Base-by-base conservation (phyloP, 805 yeast species). In the Candida sonorensis region DNA sequence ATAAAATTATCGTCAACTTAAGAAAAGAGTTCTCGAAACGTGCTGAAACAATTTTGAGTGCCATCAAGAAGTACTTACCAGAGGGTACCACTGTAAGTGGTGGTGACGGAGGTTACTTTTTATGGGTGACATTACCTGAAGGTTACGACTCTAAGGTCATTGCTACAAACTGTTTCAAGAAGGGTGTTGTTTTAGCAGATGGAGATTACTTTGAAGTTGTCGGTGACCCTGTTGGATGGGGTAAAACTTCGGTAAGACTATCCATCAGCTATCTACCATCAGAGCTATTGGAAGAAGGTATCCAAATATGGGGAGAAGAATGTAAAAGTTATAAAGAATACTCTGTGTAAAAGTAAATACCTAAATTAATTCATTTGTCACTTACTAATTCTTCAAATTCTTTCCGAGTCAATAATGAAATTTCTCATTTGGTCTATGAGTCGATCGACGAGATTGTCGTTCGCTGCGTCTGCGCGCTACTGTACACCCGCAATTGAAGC, bases 91-190 rank as follows among this genome's bases (percentile, higher is more conserved):
- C 36, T 12, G 59, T 72, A 3, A 55, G 50, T 12, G 84, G 85
- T 3, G 85, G 86, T 17, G 61, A 69, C n/a, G 95, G 95, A n/a
- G 95, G 95, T 0, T 85, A 83, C 55, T 85, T 85, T 47, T 45
- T 77, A 10, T 85, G 95, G 95, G 69, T 83, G 8, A 67, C 70
- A 0, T 48, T 75, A 14, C 81, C 87, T 2, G 51, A 51, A 1
- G 57, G 48, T 1, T 53, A 61, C 23, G 65, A 62, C 13, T 50
- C 52, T 26, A 40, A 45, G 11, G 40, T 40, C 13, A 57, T 64
- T 22, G 47, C 55, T 7, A 57, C 51, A 20, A 50, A 57, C 30
- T 61, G 71, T 21, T 41, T 59, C n/a, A 57, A 65, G 27, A 45
- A 61, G 26, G 67, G 68, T 5, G 82, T 85, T 12, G 37, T 75